Conservation (phyloP, 176 grass and related monocot genomes). For the Oryza glaberrima region DNA sequence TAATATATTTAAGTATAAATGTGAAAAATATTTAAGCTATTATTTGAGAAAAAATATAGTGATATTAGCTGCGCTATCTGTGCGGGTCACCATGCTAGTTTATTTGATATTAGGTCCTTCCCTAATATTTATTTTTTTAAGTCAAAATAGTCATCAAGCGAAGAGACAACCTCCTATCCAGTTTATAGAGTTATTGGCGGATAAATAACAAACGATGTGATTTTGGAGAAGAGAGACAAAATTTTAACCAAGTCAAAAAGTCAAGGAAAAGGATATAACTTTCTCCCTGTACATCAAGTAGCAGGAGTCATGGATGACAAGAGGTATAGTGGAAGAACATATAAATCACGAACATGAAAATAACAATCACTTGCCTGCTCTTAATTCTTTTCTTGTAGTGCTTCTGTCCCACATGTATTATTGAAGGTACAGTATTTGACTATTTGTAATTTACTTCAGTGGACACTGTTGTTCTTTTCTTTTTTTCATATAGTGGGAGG, state of each 20-base stretch:
- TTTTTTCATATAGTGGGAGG: neutral
- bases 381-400: neutral
- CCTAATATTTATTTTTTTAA: no score
- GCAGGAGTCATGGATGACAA: neutral
- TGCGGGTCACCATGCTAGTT: no score
- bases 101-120: no score
- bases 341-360: neutral
- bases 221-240: neutral
- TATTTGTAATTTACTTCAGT: neutral
- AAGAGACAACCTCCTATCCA: no score
- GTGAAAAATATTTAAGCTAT: no score
- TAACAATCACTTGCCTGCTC: neutral
- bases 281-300: neutral
- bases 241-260: neutral
- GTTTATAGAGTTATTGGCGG: no score
- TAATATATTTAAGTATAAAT: no score
- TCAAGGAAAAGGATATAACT: neutral
- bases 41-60: no score
- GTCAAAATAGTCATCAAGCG: no score
- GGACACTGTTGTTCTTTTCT: neutral
- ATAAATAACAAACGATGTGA: neutral
- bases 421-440: neutral
- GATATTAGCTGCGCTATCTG: no score
- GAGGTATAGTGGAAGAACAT: neutral
- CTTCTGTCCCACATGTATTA: neutral